A percentile compares a stretch with the other conserved stretches of the same genome.
phyloP scores from a whole-genome alignment of 2,329 filamentous ascomycete genomes.

The Remersonia thermophila region DNA sequence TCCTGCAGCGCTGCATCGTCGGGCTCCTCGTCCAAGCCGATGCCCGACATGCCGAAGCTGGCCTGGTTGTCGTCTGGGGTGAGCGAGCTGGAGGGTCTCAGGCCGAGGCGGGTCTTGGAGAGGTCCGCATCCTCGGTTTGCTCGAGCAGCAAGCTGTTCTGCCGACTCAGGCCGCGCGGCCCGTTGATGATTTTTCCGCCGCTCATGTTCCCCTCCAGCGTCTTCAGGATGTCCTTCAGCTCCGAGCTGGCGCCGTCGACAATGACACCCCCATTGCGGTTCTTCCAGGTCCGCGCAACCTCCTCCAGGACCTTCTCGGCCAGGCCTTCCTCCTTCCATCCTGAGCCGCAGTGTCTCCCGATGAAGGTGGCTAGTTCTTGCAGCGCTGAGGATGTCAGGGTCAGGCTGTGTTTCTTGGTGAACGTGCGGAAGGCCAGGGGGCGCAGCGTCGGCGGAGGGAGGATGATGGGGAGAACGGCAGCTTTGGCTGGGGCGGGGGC shows the following conservation, averaged over 20 bases:
- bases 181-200: slow-evolving; percentile 57
- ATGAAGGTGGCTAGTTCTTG: slow-evolving; percentile 80
- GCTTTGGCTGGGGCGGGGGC: slow-evolving; percentile 39
- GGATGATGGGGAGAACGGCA: slow-evolving; percentile 71
- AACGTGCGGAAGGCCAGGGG: slow-evolving; percentile 91
- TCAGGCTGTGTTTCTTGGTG: slow-evolving; percentile 94
- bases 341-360: slow-evolving; percentile 84
- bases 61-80: slow-evolving; percentile 49
- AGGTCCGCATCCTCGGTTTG: slow-evolving; percentile 37
- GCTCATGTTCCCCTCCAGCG: slow-evolving; percentile 75
- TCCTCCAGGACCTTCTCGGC: slow-evolving; percentile 90
- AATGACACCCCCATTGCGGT: slow-evolving; percentile 75
- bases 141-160: slow-evolving; percentile 54
- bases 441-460: slow-evolving; percentile 75
- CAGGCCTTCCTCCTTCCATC: slow-evolving; percentile 90
- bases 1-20: slow-evolving; percentile 52
- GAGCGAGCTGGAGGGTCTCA: slow-evolving; percentile 34
- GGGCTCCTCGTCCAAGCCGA: slow-evolving; percentile 40
- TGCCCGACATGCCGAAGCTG: slow-evolving; percentile 50
- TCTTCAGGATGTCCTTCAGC: slow-evolving; percentile 71
- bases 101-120: slow-evolving; percentile 42
- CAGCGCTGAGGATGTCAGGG: slow-evolving; percentile 75
- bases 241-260: slow-evolving; percentile 69
- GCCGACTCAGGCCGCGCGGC: slow-evolving; percentile 43
- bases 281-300: slow-evolving; percentile 84